phyloP scores from a whole-genome alignment of 2,329 filamentous ascomycete species.

The Phaeosphaeriaceae sp. region DNA sequence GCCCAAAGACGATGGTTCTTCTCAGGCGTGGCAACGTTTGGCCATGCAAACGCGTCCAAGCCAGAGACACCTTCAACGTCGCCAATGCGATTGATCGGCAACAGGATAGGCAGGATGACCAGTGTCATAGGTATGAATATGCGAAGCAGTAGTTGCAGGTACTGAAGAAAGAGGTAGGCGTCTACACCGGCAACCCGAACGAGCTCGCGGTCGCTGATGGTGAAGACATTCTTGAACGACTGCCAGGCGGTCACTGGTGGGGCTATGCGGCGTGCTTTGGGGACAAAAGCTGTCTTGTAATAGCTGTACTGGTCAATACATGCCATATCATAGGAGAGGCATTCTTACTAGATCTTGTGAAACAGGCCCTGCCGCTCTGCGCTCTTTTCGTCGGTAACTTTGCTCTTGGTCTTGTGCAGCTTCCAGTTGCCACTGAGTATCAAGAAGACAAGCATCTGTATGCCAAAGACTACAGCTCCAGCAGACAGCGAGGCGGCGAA shows the following conservation, averaged over 20 bases:
- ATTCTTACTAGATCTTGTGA: constrained; percentile 46
- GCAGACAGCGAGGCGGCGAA: constrained; percentile 47
- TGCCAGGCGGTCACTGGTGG: constrained; percentile 45
- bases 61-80: constrained; percentile 61
- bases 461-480: constrained; percentile 44
- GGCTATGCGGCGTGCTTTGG: constrained; percentile 43
- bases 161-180: constrained; percentile 96
- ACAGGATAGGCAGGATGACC: constrained; percentile 81
- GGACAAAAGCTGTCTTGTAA: constrained; percentile 48
- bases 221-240: constrained; percentile 62
- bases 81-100: constrained; percentile 82
- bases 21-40: constrained; percentile 71
- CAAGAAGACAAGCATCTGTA: constrained; percentile 43
- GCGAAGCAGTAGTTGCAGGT: constrained; percentile 82
- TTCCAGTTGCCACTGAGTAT: constrained; percentile 50
- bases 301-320: constrained; percentile 38
- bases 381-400: constrained; percentile 13
- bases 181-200: constrained; percentile 96
- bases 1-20: constrained; percentile 79
- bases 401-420: constrained; percentile 28
- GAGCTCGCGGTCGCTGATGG: constrained; percentile 77
- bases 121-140: constrained; percentile 86
- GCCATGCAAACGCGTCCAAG: constrained; percentile 84
- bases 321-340: not conserved
- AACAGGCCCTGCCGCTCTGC: constrained; percentile 44